Conservation (phyloP, 768 basidiomycete genomes). For the Boletus tomentosulus region DNA sequence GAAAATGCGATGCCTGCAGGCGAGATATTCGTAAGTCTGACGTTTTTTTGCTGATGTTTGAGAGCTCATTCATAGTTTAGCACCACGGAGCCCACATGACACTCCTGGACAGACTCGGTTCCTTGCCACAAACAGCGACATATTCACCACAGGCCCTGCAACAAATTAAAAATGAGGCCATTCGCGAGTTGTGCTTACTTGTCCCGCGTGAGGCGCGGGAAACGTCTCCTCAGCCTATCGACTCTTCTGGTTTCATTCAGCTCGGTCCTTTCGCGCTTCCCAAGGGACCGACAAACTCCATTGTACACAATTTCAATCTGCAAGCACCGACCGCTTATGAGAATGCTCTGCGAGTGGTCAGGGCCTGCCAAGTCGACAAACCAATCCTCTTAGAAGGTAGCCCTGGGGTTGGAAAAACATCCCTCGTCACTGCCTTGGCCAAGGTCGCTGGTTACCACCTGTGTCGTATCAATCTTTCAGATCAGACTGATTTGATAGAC, state of each 20-base stretch:
- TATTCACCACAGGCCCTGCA: slow-evolving; percentile 57
- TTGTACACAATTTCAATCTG: slow-evolving; percentile 62
- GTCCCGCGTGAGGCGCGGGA: slow-evolving; percentile 41
- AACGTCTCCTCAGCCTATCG: slow-evolving; percentile 24
- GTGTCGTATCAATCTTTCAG: slow-evolving; percentile 94
- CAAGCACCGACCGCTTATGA: slow-evolving; percentile 83
- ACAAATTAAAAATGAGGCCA: slow-evolving; percentile 59
- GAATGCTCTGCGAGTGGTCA: slow-evolving; percentile 83
- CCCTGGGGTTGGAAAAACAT: slow-evolving; percentile 98
- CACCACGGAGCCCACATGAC: slow-evolving; percentile 93
- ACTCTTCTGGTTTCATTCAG: slow-evolving; percentile 40
- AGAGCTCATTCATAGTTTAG: slow-evolving; percentile 38
- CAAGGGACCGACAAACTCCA: slow-evolving; percentile 45
- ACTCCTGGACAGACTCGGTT: slow-evolving; percentile 82
- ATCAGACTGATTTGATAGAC: slow-evolving; percentile 95
- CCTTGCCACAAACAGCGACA: slow-evolving; percentile 66
- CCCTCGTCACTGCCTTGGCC: slow-evolving; percentile 83
- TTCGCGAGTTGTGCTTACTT: slow-evolving; percentile 49
- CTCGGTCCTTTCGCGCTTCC: slow-evolving; percentile 74
- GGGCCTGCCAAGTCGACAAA: slow-evolving; percentile 86
- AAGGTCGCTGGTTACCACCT: slow-evolving; percentile 72
- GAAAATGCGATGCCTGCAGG: slow-evolving; percentile 34
- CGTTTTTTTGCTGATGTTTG: background rate
- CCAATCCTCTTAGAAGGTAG: slow-evolving; percentile 96
- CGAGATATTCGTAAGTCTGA: slow-evolving; percentile 64